Evolutionary conservation across 2,329 filamentous ascomycete species (phyloP), one percentile per base, ranked within the genome.

Genomic region (Aspergillus brunneoviolaceus): DNA sequence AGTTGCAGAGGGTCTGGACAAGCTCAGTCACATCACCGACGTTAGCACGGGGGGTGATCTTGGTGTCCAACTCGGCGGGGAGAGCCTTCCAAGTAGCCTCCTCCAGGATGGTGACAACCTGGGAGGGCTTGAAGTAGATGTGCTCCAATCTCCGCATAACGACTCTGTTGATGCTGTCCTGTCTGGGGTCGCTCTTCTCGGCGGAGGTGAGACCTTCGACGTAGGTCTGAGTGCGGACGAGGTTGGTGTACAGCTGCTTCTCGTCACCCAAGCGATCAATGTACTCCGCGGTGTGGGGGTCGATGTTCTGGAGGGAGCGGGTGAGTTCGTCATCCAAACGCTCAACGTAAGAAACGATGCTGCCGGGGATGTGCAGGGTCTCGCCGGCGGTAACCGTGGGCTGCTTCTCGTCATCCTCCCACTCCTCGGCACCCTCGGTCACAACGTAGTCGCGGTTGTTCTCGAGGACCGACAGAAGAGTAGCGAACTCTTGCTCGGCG

Each of bases 251-350:
- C 55, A 99, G 83, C 52, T 89, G 82, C 64, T 89, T 89, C 81
- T 99, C 95, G 71, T 99, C 95, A 58, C 90, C 89, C 61, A 99
- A 82, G 60, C 96, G 87, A 76, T 99, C 95, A 63, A 99, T 96
- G 75, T 99, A 99, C 80, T 99, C 95, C 31, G 95, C 95, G 47
- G 95, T 99, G 80, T 99, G 95, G 59, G 95, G 96, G 76, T 99
- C 95, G 72, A 99, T 97, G 78, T 89, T 91, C 79, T 99, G 95
- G 55, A 99, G 84, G n/a, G 95, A 97, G 70, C 95, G 89, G 63
- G 91, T 96, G 65, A 99, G 90, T 81, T 99, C 96, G 72, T 99
- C 95, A 72, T 99, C 95, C 21, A 99, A 85, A 73, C 95, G 87
- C 84, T 99, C 95, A 33, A 96, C 87, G 73, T 94, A 96, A 0